Conservation (phyloP, 2,329 filamentous ascomycete genomes). For the Ceratocystis cubensis region DNA sequence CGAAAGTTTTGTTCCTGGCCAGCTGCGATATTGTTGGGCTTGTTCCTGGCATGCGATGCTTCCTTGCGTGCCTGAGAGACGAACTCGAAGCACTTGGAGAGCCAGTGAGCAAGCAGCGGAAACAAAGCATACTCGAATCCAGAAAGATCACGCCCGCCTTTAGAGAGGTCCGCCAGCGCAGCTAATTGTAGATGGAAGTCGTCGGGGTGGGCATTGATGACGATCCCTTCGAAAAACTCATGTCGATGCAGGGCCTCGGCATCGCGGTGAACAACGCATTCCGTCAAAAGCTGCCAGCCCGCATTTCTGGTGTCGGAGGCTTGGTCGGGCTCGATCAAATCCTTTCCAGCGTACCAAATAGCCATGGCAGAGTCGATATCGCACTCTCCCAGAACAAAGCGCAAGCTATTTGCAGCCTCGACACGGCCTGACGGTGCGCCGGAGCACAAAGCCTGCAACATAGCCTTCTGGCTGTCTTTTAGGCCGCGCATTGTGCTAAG, state of each 20-base stretch:
- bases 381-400: slow-evolving; percentile 44
- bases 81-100: slow-evolving; percentile 42
- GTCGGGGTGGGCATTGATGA: slow-evolving; percentile 42
- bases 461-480: slow-evolving; percentile 40
- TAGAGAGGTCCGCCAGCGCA: slow-evolving; percentile 49
- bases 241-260: slow-evolving; percentile 55
- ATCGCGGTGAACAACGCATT: slow-evolving; percentile 50
- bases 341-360: slow-evolving; percentile 55
- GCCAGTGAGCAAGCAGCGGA: slow-evolving; percentile 49
- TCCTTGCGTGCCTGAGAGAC: slow-evolving; percentile 41
- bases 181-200: slow-evolving; percentile 56
- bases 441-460: slow-evolving; percentile 42
- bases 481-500: slow-evolving; percentile 31
- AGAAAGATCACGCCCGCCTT: slow-evolving; percentile 47
- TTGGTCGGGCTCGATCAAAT: slow-evolving; percentile 48
- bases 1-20: slow-evolving; percentile 50
- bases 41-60: slow-evolving; percentile 29
- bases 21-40: slow-evolving; percentile 13
- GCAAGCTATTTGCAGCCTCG: slow-evolving; percentile 45
- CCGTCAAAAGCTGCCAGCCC: slow-evolving; percentile 54
- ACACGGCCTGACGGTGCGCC: slow-evolving; percentile 42
- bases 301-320: slow-evolving; percentile 41
- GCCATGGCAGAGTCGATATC: slow-evolving; percentile 46
- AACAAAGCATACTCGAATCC: slow-evolving; percentile 57
- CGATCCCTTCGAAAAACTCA: slow-evolving; percentile 52